Base-by-base conservation (phyloP, 495 filamentous ascomycete species). In the Antarctomyces pellizariae region DNA sequence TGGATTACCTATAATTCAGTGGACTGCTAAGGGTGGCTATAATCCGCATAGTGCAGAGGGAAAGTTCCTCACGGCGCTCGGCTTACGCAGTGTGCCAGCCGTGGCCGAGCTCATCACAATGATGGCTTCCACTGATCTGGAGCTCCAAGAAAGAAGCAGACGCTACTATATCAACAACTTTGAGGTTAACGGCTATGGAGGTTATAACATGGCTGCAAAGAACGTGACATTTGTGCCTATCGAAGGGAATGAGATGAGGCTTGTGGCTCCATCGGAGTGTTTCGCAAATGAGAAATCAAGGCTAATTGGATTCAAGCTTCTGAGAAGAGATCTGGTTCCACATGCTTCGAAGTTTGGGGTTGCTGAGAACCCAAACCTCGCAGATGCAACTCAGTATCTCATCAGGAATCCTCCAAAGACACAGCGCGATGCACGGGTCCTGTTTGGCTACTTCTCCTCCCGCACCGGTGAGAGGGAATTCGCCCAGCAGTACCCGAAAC, bases 311-410 rank as follows among this genome's bases (percentile, higher is more conserved):
- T 93, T 83, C 39, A 53, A 64, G 26, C 72, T 92, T 14, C 51
- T 97, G 17, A 57, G 59, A 23, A 56, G 45, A 26, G 73, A 83
- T 31, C 56, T 95, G 6, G 71, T 73, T 36, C 48, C 52, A 9
- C 73, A 95, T 53, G 71, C 76, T 4, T 41, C 50, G 23, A 91
- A 79, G 41, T 74, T 97, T 39, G 80, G 82, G 1, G 83, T 97
- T 2, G 58, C 56, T 14, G 41, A 59, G 12, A 75, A 95, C 47
- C 86, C 86, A 1, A 64, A 67, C 0, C 69, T 97, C 31, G 47
- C 52, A 1, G 64, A 72, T 13, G 89, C 79, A 36, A 59, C 83
- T 6, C 62, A 72, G 13, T 53, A 52, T 22, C 56, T 95, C 13
- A 47, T 80, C 6, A 54, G 56, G 3, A 61, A 61, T 5, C 83